Evolutionary conservation across 2,329 filamentous ascomycete genomes (phyloP), one percentile per base, ranked within the genome.

Genomic region (Sphaerulina populicola): DNA sequence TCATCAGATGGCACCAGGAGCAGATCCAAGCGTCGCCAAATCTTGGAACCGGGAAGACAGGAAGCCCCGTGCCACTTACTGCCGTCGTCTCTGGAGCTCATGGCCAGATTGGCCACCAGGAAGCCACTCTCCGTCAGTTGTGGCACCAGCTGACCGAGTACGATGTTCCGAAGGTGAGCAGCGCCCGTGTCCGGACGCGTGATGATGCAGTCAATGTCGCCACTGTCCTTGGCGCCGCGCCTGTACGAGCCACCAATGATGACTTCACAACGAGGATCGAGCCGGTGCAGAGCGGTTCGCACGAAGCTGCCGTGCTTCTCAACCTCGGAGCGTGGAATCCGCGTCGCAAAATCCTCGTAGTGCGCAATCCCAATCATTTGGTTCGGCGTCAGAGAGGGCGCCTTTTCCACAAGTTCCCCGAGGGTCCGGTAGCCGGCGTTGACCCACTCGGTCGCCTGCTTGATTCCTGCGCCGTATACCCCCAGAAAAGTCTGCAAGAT

Each of bases 21-120:
- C 15, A 96, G 78, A 64, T 96, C 90, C 54, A 96, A 84, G 1
- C 89, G 79, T 7, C 89, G 78, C 89, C 88, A 95, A 0, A 78
- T 66, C 0, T 72, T 72, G 3, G 70, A 66, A n/a, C 59, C 53
- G 0, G 86, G 85, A 0, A 94, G 72, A 9, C 82, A 79, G 36
- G 85, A 93, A 47, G 86, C 90, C 3, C 91, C 90, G 58, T 94
- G 87, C 88, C 88, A 96, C 70, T 93, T 94, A 21, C 82, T 85
- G 0, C 85, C 84, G 18, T 79, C 73, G 7, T 68, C 67, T 6
- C 71, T 71, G 6, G 77, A 76, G 2, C 62, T 67, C 1, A 60
- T 55, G 0, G 87, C 83, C 7, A 96, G 76, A 1, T 78, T 76
- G 1, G 77, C 81, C 45, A 85, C 83, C 3, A 96, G 74, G 61